These are phyloP conservation scores for Sextonia rubra DNA, from an alignment of 164 flowering plant species.

Conservation along the genomic window DNA sequence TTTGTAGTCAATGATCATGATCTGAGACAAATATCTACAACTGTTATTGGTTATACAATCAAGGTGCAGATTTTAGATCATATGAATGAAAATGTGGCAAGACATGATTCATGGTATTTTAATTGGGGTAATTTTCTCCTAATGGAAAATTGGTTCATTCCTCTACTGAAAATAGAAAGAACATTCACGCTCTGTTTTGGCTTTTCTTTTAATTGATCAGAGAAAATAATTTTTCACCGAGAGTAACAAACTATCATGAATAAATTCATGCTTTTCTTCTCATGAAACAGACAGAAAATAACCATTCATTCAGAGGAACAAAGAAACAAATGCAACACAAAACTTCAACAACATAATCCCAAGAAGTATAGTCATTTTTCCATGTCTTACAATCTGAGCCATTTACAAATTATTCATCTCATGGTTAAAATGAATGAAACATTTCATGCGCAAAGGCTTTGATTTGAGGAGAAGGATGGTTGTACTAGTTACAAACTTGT, in stretches of 20 bases:
- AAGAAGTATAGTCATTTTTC: neutral
- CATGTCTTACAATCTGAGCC: neutral
- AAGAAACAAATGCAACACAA: neutral
- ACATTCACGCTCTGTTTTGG: neutral
- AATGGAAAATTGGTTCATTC: neutral
- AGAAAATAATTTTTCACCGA: too few relatives aligned
- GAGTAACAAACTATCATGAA: too few relatives aligned
- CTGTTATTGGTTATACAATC: neutral
- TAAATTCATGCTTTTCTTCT: too few relatives aligned
- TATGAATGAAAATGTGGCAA: neutral
- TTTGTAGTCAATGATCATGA: constrained; percentile 61
- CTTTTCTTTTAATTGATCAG: too few relatives aligned
- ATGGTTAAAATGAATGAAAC: too few relatives aligned
- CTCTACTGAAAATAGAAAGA: neutral
- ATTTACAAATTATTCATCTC: too few relatives aligned
- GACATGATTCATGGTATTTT: neutral
- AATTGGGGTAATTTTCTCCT: neutral
- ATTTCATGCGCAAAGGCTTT: too few relatives aligned
- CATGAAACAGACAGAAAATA: too few relatives aligned
- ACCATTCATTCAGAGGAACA: neutral
- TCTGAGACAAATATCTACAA: constrained; percentile 25
- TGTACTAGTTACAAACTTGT: too few relatives aligned
- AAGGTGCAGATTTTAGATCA: neutral
- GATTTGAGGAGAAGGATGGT: too few relatives aligned
- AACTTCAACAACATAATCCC: neutral